Evolutionary conservation across 352 stramenopile genomes (phyloP).

Genomic region (Halophytophthora batemanensis): DNA sequence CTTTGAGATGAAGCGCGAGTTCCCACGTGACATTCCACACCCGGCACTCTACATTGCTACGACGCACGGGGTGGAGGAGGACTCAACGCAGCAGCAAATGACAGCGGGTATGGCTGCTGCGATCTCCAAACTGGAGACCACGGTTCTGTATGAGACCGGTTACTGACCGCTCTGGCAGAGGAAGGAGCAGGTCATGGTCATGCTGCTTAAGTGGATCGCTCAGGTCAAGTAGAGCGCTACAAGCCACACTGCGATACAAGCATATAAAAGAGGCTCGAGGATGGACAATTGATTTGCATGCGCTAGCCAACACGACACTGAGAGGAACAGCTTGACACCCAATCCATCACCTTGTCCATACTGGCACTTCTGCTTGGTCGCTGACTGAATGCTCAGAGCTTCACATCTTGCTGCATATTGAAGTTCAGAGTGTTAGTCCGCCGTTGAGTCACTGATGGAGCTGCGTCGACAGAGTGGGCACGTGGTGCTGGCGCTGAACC

Average conservation of each 20-base stretch:
- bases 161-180: constrained; percentile 47
- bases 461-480: constrained; percentile 52
- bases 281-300: too few relatives aligned
- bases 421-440: neutral
- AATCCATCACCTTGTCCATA: too few relatives aligned
- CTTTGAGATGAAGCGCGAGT: constrained; percentile 31
- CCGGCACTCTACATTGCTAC: constrained; percentile 41
- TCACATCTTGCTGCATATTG: too few relatives aligned
- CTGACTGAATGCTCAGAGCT: neutral
- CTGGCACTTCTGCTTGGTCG: neutral
- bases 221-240: constrained; percentile 9
- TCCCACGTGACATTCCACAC: constrained; percentile 25
- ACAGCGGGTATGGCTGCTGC: constrained; percentile 30
- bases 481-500: constrained; percentile 56
- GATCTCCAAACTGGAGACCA: constrained; percentile 31
- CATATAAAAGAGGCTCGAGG: too few relatives aligned
- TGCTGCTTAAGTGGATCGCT: constrained; percentile 25
- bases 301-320: too few relatives aligned
- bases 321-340: too few relatives aligned
- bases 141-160: constrained; percentile 31
- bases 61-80: neutral
- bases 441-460: constrained; percentile 6
- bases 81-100: constrained; percentile 16
- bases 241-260: too few relatives aligned
- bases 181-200: constrained; percentile 18